Base-by-base conservation (phyloP, 352 stramenopile genomes). In the Hyaloperonospora brassicae region DNA sequence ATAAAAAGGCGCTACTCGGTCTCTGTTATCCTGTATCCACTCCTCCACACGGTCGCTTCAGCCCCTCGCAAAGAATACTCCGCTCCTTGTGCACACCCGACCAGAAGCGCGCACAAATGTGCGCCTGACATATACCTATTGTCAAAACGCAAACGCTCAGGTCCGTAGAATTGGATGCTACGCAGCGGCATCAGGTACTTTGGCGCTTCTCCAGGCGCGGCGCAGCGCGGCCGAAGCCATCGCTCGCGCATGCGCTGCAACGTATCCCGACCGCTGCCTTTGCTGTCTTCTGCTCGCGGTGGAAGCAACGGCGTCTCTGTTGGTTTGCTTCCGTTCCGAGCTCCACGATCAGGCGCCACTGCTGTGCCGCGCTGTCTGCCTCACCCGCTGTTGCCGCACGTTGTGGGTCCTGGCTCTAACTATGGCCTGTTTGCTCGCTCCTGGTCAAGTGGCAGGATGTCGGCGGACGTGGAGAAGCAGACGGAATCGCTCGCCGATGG, bases 181-280 rank as follows among this genome's bases (percentile, higher is more conserved):
- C 72, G 75, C 62, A 58, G 52, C 25, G 72, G 65, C 65, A 76
- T 68, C 66, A 86, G 76, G 76, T 86, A 86, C 51, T 77, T 60
- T 27, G 52, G 31, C 48, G 49, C 42, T 24, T 45, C 17, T 52
- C 34, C 36, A 24, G 36, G 56, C 25, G 39, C 24, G 41, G 35
- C 42, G 53, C 55, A 57, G 58, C 40, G 35, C n/a, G 42, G 54
- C 12, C n/a, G 40, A 11, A 24, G 31, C 17, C 48, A 12, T 12
- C 21, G 14, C 17, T 31, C 54, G 14, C 43, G n/a, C n/a, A n/a
- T n/a, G n/a, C n/a, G n/a, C n/a, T n/a, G n/a, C n/a, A n/a, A 56
- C 22, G 25, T 41, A 36, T 47, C 47, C 9, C 62, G 50, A 31
- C 46, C 38, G 25, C 42, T 67, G 23, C 50, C 41, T 10, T 55